Evolutionary conservation across 73 alveolate genomes (phyloP), one percentile per base, ranked within the genome.

Genomic region (Stentor roeselii): DNA sequence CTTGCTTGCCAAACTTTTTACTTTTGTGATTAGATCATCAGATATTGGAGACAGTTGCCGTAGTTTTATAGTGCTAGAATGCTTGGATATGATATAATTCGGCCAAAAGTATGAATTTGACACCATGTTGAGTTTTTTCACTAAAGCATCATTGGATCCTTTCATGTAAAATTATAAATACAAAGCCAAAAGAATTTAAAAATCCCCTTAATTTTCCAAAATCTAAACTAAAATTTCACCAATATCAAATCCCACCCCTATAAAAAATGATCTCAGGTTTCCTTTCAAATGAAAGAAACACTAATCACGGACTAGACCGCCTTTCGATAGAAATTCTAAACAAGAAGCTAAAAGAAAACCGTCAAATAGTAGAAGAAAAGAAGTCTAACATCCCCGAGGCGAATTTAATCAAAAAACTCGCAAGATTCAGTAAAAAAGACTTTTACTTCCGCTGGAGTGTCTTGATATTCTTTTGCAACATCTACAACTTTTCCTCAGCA

Each of bases 401-500:
- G 30, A 50, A 50, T 50, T 11, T 50, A 6, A 50, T 50, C 30
- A 11, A 50, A 11, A 6, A 21, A 21, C 21, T 50, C 30, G 6
- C 67, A 11, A 50, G 21, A 50, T 50, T 50, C 21, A 50, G 30
- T 6, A 50, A 50, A 21, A 50, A 50, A 50, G 67, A 50, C 21
- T 61, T 61, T 35, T 35, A 61, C 38, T 30, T 61, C 27, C 6
- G 37, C 6, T 61, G 82, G 82, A 35, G 58, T 61, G 42, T 30
- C 59, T 14, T 61, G 82, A 61, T 61, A 30, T 61, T 61, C 27
- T 6, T 61, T 14, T 61, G 82, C 82, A 61, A 61, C 38, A 6
- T 61, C 27, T 61, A 61, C 27, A 61, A 61, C 27, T 11, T 30
- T 11, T 61, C 27, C 27, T 11, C 82, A 61, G 37, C 15, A 11